phyloP scores from a whole-genome alignment of 176 grass and related monocot species.

The Echinochloa phyllopogon region DNA sequence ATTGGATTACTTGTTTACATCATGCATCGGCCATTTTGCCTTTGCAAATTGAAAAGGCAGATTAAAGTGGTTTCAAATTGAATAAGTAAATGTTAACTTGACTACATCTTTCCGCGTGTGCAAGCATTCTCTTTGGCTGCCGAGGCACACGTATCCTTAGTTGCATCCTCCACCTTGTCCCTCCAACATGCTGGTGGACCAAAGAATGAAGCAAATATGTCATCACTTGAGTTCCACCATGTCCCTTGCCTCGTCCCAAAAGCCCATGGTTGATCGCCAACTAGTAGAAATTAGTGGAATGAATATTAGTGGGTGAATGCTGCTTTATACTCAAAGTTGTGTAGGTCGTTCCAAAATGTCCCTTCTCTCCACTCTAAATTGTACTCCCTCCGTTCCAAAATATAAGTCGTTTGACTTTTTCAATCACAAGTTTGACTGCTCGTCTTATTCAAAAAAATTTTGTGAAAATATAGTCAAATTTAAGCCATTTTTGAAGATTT shows the following conservation, averaged over 20 bases:
- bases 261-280: not conserved
- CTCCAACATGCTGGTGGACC: not conserved
- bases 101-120: not conserved
- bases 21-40: not conserved
- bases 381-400: too few species aligned
- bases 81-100: not conserved
- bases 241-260: slow-evolving; percentile 2
- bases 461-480: too few species aligned
- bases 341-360: too few species aligned
- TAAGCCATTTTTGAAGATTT: too few species aligned
- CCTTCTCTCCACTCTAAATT: too few species aligned
- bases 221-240: not conserved
- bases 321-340: not conserved
- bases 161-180: slow-evolving; percentile 13
- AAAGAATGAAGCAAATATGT: not conserved
- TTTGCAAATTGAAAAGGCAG: not conserved
- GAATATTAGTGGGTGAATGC: too few species aligned
- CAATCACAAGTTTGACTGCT: too few species aligned
- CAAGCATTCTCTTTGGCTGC: not conserved
- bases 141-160: not conserved
- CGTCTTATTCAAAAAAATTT: too few species aligned
- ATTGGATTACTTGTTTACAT: not conserved
- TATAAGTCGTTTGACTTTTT: too few species aligned
- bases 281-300: not conserved
- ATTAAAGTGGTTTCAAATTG: not conserved